Percentiles rank a stretch among this genome's conserved stretches.
Conservation (phyloP, 305 asterid genomes). For the Striga hermonthica region DNA sequence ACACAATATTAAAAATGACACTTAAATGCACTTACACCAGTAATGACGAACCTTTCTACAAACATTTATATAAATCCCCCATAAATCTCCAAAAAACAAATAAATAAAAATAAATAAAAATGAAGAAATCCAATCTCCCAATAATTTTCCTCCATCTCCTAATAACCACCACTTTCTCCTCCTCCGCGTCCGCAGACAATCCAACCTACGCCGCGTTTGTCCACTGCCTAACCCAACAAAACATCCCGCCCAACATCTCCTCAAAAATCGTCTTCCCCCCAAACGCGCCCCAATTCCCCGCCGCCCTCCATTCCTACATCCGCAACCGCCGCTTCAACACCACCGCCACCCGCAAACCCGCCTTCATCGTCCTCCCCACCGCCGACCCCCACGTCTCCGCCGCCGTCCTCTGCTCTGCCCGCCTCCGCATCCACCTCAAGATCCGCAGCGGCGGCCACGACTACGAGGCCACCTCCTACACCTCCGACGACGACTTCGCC, state of each 20-base stretch:
- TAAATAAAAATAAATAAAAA: not conserved
- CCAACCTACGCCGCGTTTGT: constrained; percentile 30
- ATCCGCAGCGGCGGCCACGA: constrained; percentile 72
- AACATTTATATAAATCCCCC: not conserved
- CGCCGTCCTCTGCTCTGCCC: constrained; percentile 47
- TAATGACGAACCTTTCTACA: too few species aligned
- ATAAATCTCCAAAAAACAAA: not conserved
- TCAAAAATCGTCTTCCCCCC: constrained; percentile 37
- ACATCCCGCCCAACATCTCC: constrained; percentile 39
- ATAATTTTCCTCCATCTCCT: constrained; percentile 23
- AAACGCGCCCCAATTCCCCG: constrained; percentile 35
- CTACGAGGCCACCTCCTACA: constrained; percentile 50
- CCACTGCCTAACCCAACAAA: constrained; percentile 31
- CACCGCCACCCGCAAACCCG: constrained; percentile 52
- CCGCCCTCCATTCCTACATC: constrained; percentile 38
- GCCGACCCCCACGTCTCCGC: constrained; percentile 41
- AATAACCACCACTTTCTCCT: not conserved
- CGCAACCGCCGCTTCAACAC: constrained; percentile 54
- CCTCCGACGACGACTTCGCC: constrained; percentile 36
- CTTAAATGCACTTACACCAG: too few species aligned
- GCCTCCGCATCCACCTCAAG: constrained; percentile 38
- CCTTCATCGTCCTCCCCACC: constrained; percentile 42
- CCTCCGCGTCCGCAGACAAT: constrained; percentile 21
- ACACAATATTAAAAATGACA: too few species aligned
- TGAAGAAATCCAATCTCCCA: constrained; percentile 25